Evolutionary conservation across 225 moss, liverwort and hornwort genomes (phyloP), one percentile per base, ranked within the genome.

Genomic region (Physcomitrellopsis africana): DNA sequence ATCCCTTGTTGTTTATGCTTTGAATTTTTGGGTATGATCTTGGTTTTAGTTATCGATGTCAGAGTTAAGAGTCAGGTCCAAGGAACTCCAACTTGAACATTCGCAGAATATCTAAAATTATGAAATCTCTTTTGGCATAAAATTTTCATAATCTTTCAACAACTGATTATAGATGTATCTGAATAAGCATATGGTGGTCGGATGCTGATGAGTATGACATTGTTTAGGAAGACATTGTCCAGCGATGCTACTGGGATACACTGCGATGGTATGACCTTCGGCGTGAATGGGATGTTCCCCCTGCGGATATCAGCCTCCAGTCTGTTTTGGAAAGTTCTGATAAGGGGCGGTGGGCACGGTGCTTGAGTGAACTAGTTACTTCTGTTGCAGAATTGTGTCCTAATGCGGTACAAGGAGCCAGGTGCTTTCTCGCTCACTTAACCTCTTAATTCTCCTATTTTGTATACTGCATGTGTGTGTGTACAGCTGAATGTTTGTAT

Each of bases 231-330:
- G 95, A 99, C 80, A 90, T 99, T 82, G 95, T 95, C 49, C 99
- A 95, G 80, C 93, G 95, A 70, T 99, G 95, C 76, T 95, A 99
- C 73, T 99, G 95, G 99, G 99, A 99, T 86, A 91, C 87, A 45
- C 95, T 95, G 68, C 89, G 99, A 70, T 95, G 93, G 95, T 95
- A 93, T 76, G 99, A 99, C 80, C 90, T 95, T 73, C 89, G 95
- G 74, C 90, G 93, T 66, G 99, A 99, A 77, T 99, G 99, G 99
- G 95, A 95, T 83, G 84, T 86, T 72, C 89, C 90, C 68, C 99
- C 99, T 72, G 81, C 77, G 44, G 99, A 99, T 68, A 76, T 99
- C 71, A 93, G 81, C 65, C 82, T 99, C 62, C 99, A 95, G 75
- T 81, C 91, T 73, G 89, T 99, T 43, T 81, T 95, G 63, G 93